Percentiles rank a stretch among this genome's conserved stretches.
These are phyloP conservation scores for Ascomycota sp. DNA, from an alignment of 2,329 filamentous ascomycete genomes.

Conservation along the genomic window DNA sequence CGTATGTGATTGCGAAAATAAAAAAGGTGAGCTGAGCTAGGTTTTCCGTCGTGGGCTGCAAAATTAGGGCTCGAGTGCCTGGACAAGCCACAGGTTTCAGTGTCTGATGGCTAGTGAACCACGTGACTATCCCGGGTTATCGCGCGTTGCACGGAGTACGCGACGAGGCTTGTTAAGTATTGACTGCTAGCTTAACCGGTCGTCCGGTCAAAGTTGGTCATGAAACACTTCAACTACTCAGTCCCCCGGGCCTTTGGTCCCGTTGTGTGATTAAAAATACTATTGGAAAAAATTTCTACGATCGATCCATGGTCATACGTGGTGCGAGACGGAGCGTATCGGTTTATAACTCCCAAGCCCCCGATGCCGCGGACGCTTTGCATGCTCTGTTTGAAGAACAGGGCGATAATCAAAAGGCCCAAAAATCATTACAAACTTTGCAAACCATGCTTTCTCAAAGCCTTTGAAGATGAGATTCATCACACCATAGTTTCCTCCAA, in stretches of 20 bases:
- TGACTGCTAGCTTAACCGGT: no score
- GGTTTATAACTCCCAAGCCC: not conserved
- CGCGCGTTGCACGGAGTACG: no score
- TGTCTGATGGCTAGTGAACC: slow-evolving; percentile 4
- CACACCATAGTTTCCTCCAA: slow-evolving; percentile 67
- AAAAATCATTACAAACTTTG: slow-evolving; percentile 93
- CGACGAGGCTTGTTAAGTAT: no score
- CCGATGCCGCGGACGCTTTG: slow-evolving; percentile 62
- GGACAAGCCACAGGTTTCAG: slow-evolving; percentile 2
- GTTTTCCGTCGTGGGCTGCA: slow-evolving; percentile 12
- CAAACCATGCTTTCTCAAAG: slow-evolving; percentile 63
- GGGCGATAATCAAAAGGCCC: slow-evolving; percentile 78
- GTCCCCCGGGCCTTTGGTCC: no score
- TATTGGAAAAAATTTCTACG: not conserved
- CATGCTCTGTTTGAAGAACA: slow-evolving; percentile 50
- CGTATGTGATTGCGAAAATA: slow-evolving; percentile 9
- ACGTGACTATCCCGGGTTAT: slow-evolving; percentile 1
- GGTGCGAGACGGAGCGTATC: no score
- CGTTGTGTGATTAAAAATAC: no score
- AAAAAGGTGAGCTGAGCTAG: slow-evolving; percentile 7
- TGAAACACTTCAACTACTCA: no score
- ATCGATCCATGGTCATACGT: not conserved
- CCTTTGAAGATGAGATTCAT: slow-evolving; percentile 88
- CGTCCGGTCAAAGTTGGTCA: no score
- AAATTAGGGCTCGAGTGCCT: slow-evolving; percentile 21